Base-by-base conservation (phyloP, 192 early-diverging fungal species). In the Dissophora ornata region DNA sequence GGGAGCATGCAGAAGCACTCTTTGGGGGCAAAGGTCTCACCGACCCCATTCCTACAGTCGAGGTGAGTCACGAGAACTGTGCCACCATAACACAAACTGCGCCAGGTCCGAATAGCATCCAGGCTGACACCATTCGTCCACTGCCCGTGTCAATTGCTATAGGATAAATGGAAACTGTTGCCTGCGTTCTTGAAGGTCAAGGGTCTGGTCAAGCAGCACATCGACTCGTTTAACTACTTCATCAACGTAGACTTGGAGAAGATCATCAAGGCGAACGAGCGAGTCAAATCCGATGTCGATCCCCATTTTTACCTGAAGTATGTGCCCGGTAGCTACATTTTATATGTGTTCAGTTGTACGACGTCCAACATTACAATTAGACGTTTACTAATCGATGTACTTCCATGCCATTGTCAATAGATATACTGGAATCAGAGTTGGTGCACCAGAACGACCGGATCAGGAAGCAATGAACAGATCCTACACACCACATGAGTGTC, bases 141-240 rank as follows among this genome's bases (percentile, higher is more conserved):
- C 36, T 13, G 13, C 36, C 36, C 36, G n/a, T n/a, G n/a, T 26
- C 25, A 29, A 36, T 36, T 46, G 19, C 36, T 30, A 26, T 16
- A 95, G 90, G 96, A 99, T 84, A 99, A 99, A 75, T 99, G 98
- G 97, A 88, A 96, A 75, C 84, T 99, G 38, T 84, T 99, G 19
- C 98, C 98, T 4, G 96, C 98, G 1, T 99, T 97, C 79, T 81
- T 99, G 32, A 95, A 96, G 74, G 93, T 96, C 29, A 97, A 97
- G 67, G 98, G 98, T 60, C 88, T 99, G 21, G 92, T 99, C 53
- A 98, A 98, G 81, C 98, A 99, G 79, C 98, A 99, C 79, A 90
- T 98, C 62, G 98, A 99, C 80, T 99, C 98, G 9, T 99, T 97
- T 83, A 97, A 99, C 84, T 98, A 97, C 79, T 99, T 98, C 85